Conservation (phyloP, 345 rosid species). For the Dovyalis caffra region DNA sequence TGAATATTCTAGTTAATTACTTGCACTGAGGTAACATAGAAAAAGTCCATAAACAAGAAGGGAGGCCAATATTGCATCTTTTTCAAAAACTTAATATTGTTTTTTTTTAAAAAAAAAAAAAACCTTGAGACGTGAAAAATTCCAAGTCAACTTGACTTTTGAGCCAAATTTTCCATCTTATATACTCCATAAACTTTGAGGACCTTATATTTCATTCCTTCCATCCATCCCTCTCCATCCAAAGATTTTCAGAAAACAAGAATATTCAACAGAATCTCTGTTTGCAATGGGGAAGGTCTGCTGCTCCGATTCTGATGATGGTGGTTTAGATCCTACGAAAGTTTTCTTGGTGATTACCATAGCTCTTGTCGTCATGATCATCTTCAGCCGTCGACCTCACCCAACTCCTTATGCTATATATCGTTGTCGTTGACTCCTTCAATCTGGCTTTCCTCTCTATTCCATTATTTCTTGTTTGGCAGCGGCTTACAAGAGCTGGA, state of each 20-base stretch:
- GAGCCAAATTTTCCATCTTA: no score
- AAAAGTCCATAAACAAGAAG: no score
- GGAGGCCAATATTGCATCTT: no score
- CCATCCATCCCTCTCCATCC: neutral
- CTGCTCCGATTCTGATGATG: conserved; percentile 31
- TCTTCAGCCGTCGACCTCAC: conserved; percentile 38
- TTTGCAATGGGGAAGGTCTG: conserved; percentile 38
- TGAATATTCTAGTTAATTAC: no score
- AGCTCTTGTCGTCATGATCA: conserved; percentile 35
- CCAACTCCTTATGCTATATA: neutral
- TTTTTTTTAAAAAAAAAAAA: no score
- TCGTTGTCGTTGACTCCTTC: neutral
- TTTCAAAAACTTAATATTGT: no score
- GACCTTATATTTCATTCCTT: no score
- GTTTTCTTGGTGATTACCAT: neutral
- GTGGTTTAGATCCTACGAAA: conserved; percentile 11
- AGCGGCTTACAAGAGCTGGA: neutral
- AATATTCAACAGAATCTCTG: neutral
- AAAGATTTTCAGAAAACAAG: conserved; percentile 6
- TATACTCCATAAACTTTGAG: no score
- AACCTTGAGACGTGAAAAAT: neutral
- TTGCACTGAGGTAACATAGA: no score
- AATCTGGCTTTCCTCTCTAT: neutral
- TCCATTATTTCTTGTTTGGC: neutral
- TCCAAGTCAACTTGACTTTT: neutral